Evolutionary conservation across 2,329 filamentous ascomycete genomes (phyloP), one percentile per base, ranked within the genome.

Genomic region (Penicillium nordicum): DNA sequence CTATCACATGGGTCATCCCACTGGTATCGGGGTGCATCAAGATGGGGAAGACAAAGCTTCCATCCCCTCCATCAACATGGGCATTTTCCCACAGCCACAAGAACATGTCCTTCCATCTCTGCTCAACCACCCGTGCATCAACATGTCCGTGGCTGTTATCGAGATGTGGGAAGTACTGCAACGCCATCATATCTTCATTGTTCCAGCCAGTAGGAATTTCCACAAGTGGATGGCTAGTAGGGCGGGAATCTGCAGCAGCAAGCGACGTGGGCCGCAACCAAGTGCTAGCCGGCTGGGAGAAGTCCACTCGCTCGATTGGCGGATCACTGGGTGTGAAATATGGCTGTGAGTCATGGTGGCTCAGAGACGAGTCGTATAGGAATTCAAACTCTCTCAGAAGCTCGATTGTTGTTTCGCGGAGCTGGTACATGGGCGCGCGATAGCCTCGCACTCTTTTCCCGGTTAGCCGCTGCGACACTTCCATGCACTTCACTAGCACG

Each of bases 41-140:
- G 16, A 43, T 43, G 10, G 41, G 41, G 5, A 43, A 43, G 9
- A 43, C 41, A 29, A 43, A 43, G 16, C 41, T 43, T 1, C 41
- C 41, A 43, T 43, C 41, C 5, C 41, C 41, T n/a, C 41, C 41
- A n/a, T 43, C 41, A 43, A 43, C 5, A n/a, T 53, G 23, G 16
- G 21, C 49, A 42, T 75, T 72, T 50, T 76, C 71, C 68, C 72
- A 75, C 14, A 84, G 66, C 76, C 78, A 85, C 56, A 80, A 74
- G 57, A 84, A 82, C 34, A 79, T 76, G 62, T 84, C 82, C 65
- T 74, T 79, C 82, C 82, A 84, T 75, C 84, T 82, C 58, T 78
- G 75, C 71, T 84, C 82, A 14, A 84, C 74, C 1, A 81, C 74
- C 14, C 78, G 72, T 5, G 79, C 78, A 49, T 81, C 78, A 3